A percentile compares a stretch with the other conserved stretches of the same genome.
Conservation (phyloP, 1,284 basidiomycete genomes). For the Tremellales sp. region DNA sequence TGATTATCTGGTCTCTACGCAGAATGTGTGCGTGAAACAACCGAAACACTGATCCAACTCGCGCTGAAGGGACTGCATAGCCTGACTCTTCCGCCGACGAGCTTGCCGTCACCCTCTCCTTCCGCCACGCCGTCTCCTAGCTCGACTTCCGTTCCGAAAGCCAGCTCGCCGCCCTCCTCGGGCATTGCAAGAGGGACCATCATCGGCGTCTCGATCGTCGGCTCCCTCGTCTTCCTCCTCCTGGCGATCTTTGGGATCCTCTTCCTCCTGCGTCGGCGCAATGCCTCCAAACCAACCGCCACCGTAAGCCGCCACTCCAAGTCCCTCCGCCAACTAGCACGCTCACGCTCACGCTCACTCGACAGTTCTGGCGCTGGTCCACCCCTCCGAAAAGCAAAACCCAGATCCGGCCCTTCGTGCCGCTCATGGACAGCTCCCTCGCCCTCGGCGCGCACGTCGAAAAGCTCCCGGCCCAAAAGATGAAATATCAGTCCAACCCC, state of each 20-base stretch:
- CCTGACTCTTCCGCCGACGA: neutral
- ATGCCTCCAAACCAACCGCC: neutral
- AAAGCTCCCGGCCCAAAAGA: no score
- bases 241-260: neutral
- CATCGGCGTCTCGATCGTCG: slow-evolving; percentile 8
- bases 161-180: neutral
- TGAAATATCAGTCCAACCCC: no score
- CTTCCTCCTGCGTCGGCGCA: slow-evolving; percentile 9
- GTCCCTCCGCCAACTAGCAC: slow-evolving; percentile 2
- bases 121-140: neutral
- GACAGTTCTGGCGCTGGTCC: no score
- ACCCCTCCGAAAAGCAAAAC: no score
- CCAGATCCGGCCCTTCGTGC: no score
- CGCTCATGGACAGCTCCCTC: no score
- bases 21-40: slow-evolving; percentile 19
- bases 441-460: no score
- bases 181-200: slow-evolving; percentile 5
- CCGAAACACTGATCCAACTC: neutral
- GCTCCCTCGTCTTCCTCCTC: neutral
- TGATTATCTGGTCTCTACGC: slow-evolving; percentile 26
- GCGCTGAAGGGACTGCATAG: neutral
- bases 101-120: neutral
- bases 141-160: neutral
- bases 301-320: neutral
- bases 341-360: no score